Evolutionary conservation across 208 protist species (phyloP), one percentile per base, ranked within the genome.

Genomic region (Crithidia bombi): DNA sequence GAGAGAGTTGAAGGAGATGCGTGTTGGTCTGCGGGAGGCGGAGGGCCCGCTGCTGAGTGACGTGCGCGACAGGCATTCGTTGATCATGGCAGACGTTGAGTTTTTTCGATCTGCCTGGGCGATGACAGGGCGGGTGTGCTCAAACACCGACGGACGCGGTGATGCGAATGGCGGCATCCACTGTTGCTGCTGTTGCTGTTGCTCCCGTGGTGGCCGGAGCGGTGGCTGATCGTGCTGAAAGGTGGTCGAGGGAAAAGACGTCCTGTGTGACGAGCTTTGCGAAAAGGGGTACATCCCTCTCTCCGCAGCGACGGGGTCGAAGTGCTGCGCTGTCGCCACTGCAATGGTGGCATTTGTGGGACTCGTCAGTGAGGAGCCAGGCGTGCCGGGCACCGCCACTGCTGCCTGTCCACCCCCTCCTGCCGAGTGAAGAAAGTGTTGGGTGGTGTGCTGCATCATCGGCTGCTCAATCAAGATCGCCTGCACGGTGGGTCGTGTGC

Each of bases 181-280:
- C 10, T 67, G 61, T 25, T 72, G 66, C 21, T 73, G 56, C 36
- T 56, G 55, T 17, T 65, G 56, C 33, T 62, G 65, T 14, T 43
- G 1, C 19, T 23, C 17, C 32, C 1, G 7, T n/a, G 36, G 52
- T n/a, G 2, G 32, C 32, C 3, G 30, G 6, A 32, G 12, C 1
- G 5, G 28, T 3, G 9, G 50, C 5, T 3, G 26, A 9, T 32
- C 28, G 7, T 38, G 52, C 21, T n/a, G 21, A 6, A 19, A 3
- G 1, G 32, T 14, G 11, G 54, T n/a, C 23, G 12, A 26, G 26
- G 15, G 33, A n/a, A 63, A 36, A 0, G 21, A 36, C 17, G 39
- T n/a, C 9, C 25, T 19, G 21, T 26, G 41, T 41, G 21, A 26
- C 3, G 25, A 0, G 26, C 17, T 12, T 5, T 33, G 25, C 23